Evolutionary conservation across 768 basidiomycete species (phyloP), one percentile per base, ranked within the genome.

Genomic region (Tricholoma furcatifolium): DNA sequence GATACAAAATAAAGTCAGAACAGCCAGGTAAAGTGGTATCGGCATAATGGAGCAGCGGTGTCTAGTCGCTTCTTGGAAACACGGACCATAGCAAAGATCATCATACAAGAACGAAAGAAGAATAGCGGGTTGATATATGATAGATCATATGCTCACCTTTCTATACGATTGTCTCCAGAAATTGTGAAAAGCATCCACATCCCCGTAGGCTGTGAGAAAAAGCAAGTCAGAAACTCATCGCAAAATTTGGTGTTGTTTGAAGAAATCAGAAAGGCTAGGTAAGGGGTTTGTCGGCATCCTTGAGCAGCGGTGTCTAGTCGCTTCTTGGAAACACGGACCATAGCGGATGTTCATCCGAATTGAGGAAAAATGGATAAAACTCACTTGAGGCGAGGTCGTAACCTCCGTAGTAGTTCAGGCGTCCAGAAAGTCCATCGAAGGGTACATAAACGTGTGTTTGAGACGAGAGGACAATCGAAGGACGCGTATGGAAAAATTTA

Each of bases 261-360:
- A 69, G 80, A 76, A 72, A 73, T 72, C 81, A 83, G 87, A 86
- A 27, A 89, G 81, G 88, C 87, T 92, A 91, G 93, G 87, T 77
- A 84, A 43, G n/a, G 17, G 27, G 27, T 17, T 36, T 87, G 60
- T 90, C 88, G 76, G 85, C 88, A 89, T 75, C 67, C 67, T 79
- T 71, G 70, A 72, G 71, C 79, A 81, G 85, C 84, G 88, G 79
- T 85, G 85, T 91, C 88, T 91, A 84, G 73, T 82, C 89, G 82
- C 85, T 82, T 82, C 87, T 90, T 82, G 80, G 89, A 87, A 91
- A 91, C 89, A 91, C 88, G 88, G 88, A 91, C 91, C 91, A 91
- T 88, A 88, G 88, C 88, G 68, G 59, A 67, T 58, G 70, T 70
- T 90, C 88, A 89, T 91, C 86, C 79, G 61, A 64, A 57, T 54